Conservation (phyloP, 1,139 yeast species). For the Saccharomyces uvarum region DNA sequence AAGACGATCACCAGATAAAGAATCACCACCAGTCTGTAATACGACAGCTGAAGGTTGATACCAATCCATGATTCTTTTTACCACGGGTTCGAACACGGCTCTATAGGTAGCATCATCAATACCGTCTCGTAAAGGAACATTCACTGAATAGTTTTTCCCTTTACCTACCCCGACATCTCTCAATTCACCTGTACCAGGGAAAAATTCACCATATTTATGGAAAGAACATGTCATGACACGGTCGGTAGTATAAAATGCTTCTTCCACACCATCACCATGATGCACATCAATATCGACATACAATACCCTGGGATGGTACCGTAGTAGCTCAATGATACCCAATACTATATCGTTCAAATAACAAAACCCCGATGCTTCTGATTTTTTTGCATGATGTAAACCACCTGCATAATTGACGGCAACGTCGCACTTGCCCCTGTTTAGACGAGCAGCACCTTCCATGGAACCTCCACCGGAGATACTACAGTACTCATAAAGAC, state of each 20-base stretch:
- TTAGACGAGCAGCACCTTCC: slow-evolving; percentile 93
- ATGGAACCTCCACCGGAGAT: slow-evolving; percentile 93
- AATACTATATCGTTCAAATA: slow-evolving; percentile 71
- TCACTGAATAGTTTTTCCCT: slow-evolving; percentile 80
- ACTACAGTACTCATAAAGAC: slow-evolving; percentile 88
- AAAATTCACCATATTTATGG: slow-evolving; percentile 93
- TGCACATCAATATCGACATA: slow-evolving; percentile 95
- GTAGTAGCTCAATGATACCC: slow-evolving; percentile 78
- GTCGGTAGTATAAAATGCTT: slow-evolving; percentile 93
- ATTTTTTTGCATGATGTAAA: slow-evolving; percentile 90
- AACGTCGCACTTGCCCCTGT: slow-evolving; percentile 88
- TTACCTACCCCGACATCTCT: slow-evolving; percentile 84
- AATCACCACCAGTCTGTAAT: slow-evolving; percentile 89
- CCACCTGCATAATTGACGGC: slow-evolving; percentile 98
- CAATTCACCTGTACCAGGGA: slow-evolving; percentile 92
- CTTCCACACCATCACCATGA: slow-evolving; percentile 98
- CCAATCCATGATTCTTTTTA: slow-evolving; percentile 79
- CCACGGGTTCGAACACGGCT: slow-evolving; percentile 80
- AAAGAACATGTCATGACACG: slow-evolving; percentile 96
- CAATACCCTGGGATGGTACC: slow-evolving; percentile 91
- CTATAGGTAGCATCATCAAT: slow-evolving; percentile 85
- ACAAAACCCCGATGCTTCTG: slow-evolving; percentile 94
- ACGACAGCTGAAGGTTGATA: slow-evolving; percentile 91
- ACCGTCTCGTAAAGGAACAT: slow-evolving; percentile 87
- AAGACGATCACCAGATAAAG: slow-evolving; percentile 80